phyloP scores from a whole-genome alignment of 2,329 filamentous ascomycete genomes.

The Ophiostoma ulmi region DNA sequence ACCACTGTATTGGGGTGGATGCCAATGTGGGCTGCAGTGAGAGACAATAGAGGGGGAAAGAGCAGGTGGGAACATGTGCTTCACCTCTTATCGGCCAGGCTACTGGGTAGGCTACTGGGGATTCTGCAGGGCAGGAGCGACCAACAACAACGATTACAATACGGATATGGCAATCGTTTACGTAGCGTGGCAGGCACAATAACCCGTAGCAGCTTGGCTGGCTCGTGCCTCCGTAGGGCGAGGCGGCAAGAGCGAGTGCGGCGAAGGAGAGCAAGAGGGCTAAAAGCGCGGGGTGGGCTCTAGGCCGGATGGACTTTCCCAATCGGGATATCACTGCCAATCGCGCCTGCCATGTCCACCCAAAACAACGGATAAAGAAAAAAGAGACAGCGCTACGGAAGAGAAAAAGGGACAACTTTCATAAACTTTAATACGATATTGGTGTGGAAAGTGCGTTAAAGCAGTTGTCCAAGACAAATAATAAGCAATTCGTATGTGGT shows the following conservation, averaged over 20 bases:
- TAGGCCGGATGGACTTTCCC: background rate
- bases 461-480: background rate
- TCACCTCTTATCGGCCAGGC: background rate
- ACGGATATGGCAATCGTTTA: conserved; percentile 4
- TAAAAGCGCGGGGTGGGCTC: conserved; percentile 5
- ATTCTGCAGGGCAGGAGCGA: background rate
- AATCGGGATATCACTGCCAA: background rate
- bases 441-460: background rate
- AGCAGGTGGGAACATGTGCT: background rate
- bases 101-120: background rate
- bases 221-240: conserved; percentile 7
- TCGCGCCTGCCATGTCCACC: conserved; percentile 9
- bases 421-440: background rate
- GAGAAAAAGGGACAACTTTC: background rate
- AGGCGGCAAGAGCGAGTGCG: conserved; percentile 13
- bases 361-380: background rate
- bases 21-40: conserved; percentile 4
- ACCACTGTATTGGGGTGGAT: conserved; percentile 3
- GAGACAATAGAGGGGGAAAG: background rate
- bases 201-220: background rate
- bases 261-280: background rate
- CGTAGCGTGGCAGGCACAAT: conserved; percentile 6
- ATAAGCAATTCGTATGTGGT: conserved; percentile 5
- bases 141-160: background rate
- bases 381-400: background rate